phyloP scores from a whole-genome alignment of 805 yeast species.

The Saturnispora mendoncae region DNA sequence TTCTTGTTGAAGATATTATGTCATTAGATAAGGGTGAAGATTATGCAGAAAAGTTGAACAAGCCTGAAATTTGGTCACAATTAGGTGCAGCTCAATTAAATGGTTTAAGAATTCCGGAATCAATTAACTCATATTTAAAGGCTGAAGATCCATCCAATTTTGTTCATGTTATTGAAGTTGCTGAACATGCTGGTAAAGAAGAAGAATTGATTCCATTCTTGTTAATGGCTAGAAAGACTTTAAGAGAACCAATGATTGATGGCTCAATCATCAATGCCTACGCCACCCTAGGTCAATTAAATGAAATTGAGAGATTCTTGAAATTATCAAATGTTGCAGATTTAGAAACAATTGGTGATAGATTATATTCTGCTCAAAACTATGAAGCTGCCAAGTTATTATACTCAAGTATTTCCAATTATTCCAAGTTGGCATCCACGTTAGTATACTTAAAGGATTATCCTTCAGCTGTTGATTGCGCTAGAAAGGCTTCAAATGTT shows the following conservation, averaged over 20 bases:
- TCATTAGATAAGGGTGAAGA: conserved; percentile 91
- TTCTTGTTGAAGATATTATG: conserved; percentile 85
- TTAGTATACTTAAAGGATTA: conserved; percentile 86
- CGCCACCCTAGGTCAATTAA: conserved; percentile 66
- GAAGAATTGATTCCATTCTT: conserved; percentile 85
- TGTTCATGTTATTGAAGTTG: conserved; percentile 85
- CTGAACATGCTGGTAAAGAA: conserved; percentile 93
- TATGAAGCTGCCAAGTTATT: conserved; percentile 90
- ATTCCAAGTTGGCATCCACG: conserved; percentile 94
- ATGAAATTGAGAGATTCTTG: conserved; percentile 78
- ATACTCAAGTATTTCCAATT: conserved; percentile 79
- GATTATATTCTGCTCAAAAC: conserved; percentile 67
- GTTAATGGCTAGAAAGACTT: conserved; percentile 82
- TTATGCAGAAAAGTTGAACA: conserved; percentile 83
- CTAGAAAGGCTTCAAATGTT: conserved; percentile 91
- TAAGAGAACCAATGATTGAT: conserved; percentile 88
- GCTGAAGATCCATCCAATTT: conserved; percentile 89
- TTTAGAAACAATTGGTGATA: conserved; percentile 86
- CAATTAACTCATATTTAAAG: conserved; percentile 83
- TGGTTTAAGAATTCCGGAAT: conserved; percentile 85
- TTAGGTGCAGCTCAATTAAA: conserved; percentile 93
- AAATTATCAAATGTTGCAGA: conserved; percentile 89
- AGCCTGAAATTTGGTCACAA: conserved; percentile 86
- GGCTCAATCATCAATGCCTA: conserved; percentile 84
- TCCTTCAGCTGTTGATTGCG: conserved; percentile 97